These are phyloP conservation scores for Daedalea quercina DNA, from an alignment of 768 basidiomycete genomes.

Conservation along the genomic window DNA sequence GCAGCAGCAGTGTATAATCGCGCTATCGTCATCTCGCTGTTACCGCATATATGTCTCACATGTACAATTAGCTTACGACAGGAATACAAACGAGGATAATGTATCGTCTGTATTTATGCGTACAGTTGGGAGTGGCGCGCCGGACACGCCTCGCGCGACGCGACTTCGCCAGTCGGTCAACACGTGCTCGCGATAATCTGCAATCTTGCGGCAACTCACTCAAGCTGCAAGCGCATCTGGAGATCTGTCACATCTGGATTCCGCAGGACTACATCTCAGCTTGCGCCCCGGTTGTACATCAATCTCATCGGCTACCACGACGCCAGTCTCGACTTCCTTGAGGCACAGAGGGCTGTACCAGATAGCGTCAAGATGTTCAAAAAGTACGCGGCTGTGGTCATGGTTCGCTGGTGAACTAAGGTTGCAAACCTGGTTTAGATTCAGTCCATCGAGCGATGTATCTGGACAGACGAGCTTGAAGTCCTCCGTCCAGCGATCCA, in stretches of 20 bases:
- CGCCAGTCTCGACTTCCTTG: neutral
- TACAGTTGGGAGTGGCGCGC: neutral
- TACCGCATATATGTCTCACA: constrained; percentile 17
- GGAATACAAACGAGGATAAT: constrained; percentile 18
- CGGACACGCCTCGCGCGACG: neutral
- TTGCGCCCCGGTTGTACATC: neutral
- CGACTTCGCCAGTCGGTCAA: neutral
- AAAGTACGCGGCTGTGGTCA: constrained; percentile 38
- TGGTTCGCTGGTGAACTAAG: neutral
- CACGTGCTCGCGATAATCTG: neutral
- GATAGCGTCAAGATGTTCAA: constrained; percentile 51
- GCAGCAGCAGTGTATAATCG: constrained; percentile 17
- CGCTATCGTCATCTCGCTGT: constrained; percentile 22
- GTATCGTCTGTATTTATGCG: constrained; percentile 4
- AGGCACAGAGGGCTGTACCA: too few relatives aligned
- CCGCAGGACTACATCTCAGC: too few relatives aligned
- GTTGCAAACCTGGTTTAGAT: constrained; percentile 34
- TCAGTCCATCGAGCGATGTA: constrained; percentile 71
- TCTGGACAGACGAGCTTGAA: constrained; percentile 89
- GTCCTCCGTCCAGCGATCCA: constrained; percentile 85
- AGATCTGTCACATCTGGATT: too few relatives aligned
- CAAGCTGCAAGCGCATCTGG: too few relatives aligned
- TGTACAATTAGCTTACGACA: constrained; percentile 20
- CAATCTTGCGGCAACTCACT: too few relatives aligned
- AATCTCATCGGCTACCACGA: neutral